A percentile compares a stretch with the other conserved stretches of the same genome.
phyloP scores from a whole-genome alignment of 2,329 filamentous ascomycete genomes.

The Aspergillus sp. region DNA sequence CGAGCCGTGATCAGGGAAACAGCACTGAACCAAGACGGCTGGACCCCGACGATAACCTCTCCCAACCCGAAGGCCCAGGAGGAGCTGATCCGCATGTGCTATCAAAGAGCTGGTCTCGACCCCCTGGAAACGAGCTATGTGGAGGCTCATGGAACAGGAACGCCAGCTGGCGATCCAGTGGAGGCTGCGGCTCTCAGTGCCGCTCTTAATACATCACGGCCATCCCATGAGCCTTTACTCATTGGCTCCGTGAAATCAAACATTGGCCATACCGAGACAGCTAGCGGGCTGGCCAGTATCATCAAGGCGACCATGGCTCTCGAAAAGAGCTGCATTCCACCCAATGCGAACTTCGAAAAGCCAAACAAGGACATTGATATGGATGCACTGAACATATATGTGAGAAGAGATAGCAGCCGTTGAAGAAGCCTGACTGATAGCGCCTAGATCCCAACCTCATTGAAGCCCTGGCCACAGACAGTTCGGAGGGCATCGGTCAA shows the following conservation, averaged over 20 bases:
- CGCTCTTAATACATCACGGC: constrained; percentile 1
- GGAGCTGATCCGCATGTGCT: neutral
- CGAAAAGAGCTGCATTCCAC: constrained; percentile 45
- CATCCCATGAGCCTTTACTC: neutral
- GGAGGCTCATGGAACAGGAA: constrained; percentile 45
- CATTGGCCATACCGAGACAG: constrained; percentile 29
- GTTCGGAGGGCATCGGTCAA: constrained; percentile 1
- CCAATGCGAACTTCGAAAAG: too few species aligned
- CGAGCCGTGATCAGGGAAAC: constrained; percentile 14
- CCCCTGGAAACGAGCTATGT: constrained; percentile 29
- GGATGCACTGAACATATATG: too few species aligned
- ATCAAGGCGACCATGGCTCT: constrained; percentile 46
- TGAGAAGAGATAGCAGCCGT: too few species aligned
- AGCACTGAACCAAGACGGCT: neutral
- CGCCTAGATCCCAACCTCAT: too few species aligned
- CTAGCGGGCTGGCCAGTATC: constrained; percentile 38
- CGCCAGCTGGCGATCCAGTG: constrained; percentile 24
- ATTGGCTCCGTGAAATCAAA: constrained; percentile 13
- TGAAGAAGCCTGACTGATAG: too few species aligned
- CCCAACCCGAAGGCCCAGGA: constrained; percentile 35
- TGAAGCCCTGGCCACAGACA: neutral
- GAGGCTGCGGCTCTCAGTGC: constrained; percentile 16
- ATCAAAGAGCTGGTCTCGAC: constrained; percentile 11
- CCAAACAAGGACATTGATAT: too few species aligned
- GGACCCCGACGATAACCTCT: too few species aligned